Evolutionary conservation across 257 asterid species (phyloP).

Genomic region (Penstemon barbatus): DNA sequence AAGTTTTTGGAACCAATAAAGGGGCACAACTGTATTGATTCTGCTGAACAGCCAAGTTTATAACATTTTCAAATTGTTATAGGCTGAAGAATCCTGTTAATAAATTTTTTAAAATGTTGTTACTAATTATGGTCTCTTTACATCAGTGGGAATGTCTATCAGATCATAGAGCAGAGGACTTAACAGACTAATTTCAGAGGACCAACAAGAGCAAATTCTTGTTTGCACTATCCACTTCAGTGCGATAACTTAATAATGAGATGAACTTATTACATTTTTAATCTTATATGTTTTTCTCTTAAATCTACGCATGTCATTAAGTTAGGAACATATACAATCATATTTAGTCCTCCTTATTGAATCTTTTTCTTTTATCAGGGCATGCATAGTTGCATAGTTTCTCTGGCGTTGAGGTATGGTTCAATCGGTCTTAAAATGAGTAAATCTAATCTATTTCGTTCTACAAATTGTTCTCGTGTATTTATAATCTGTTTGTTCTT

Average conservation of each 20-base stretch:
- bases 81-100: not conserved
- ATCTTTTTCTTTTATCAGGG: conserved; percentile 64
- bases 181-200: not conserved
- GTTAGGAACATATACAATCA: conserved; percentile 4
- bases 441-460: conserved; percentile 14
- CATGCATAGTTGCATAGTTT: conserved; percentile 83
- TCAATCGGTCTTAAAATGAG: conserved; percentile 5
- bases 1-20: too few relatives aligned
- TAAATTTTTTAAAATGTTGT: too few relatives aligned
- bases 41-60: too few relatives aligned
- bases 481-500: conserved; percentile 19
- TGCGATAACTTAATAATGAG: not conserved
- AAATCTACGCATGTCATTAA: not conserved
- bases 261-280: conserved; percentile 8
- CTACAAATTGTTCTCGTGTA: conserved; percentile 18
- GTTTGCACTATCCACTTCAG: not conserved
- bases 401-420: conserved; percentile 71
- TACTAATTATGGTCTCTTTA: too few relatives aligned
- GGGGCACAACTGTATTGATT: not conserved
- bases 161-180: not conserved
- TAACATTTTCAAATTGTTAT: not conserved
- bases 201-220: not conserved
- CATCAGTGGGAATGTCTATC: too few relatives aligned
- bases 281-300: not conserved
- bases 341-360: conserved; percentile 19